These are phyloP conservation scores for Penicillium sp. DNA, from an alignment of 2,329 filamentous ascomycete species.

Conservation along the genomic window DNA sequence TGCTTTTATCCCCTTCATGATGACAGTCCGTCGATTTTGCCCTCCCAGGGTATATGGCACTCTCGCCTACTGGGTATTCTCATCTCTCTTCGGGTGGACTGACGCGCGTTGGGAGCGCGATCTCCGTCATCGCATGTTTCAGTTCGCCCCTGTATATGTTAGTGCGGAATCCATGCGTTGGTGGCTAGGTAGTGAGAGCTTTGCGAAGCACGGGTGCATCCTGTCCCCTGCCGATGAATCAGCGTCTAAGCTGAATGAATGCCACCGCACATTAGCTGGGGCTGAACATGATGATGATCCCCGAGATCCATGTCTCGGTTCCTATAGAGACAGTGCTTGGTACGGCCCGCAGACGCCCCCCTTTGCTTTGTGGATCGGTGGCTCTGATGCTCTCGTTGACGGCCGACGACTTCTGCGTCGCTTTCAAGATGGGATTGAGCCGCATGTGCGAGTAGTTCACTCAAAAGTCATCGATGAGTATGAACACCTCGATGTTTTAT, in stretches of 20 bases:
- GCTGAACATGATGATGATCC: slow-evolving; percentile 18
- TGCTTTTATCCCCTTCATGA: slow-evolving; percentile 91
- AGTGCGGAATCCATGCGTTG: slow-evolving; percentile 88
- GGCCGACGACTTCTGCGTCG: slow-evolving; percentile 71
- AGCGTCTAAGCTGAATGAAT: slow-evolving; percentile 10
- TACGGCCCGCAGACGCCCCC: slow-evolving; percentile 78
- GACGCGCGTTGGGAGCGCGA: slow-evolving; percentile 82
- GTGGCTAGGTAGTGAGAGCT: slow-evolving; percentile 90
- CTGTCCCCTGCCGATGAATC: slow-evolving; percentile 71
- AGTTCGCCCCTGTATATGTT: slow-evolving; percentile 89
- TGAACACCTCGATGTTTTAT: slow-evolving; percentile 92
- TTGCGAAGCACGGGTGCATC: slow-evolving; percentile 82
- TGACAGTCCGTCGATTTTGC: slow-evolving; percentile 72
- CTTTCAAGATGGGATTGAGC: slow-evolving; percentile 76
- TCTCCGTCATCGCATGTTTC: slow-evolving; percentile 79
- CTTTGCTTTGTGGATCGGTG: slow-evolving; percentile 85
- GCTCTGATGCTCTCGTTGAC: slow-evolving; percentile 81
- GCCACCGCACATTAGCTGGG: background rate
- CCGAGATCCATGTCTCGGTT: slow-evolving; percentile 16
- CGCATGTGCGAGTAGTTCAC: slow-evolving; percentile 77
- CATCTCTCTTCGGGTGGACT: slow-evolving; percentile 85
- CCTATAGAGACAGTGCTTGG: slow-evolving; percentile 63
- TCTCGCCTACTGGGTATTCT: slow-evolving; percentile 86
- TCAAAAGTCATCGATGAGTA: slow-evolving; percentile 81
- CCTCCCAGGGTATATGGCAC: slow-evolving; percentile 71